phyloP scores from a whole-genome alignment of 1,139 yeast species.

The Candida glucosophila region DNA sequence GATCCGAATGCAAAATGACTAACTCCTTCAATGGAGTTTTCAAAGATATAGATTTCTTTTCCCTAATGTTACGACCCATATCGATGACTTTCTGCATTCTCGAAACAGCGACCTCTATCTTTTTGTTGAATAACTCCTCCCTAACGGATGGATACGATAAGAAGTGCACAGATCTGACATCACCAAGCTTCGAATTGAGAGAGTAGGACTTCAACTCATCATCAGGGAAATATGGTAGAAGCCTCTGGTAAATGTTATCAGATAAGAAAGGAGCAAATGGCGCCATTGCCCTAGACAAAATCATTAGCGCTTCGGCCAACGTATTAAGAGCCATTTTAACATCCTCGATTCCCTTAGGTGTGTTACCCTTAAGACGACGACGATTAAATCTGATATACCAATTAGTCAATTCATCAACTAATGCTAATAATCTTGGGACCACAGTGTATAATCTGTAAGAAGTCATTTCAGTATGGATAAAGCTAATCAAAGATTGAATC shows the following conservation, averaged over 20 bases:
- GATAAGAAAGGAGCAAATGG: slow-evolving; percentile 97
- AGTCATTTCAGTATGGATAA: slow-evolving; percentile 82
- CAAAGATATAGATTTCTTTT: slow-evolving; percentile 85
- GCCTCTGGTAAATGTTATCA: slow-evolving; percentile 77
- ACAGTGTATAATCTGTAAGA: slow-evolving; percentile 90
- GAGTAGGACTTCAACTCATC: slow-evolving; percentile 39
- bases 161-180: slow-evolving; percentile 85
- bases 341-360: slow-evolving; percentile 72
- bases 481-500: slow-evolving; percentile 78
- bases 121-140: slow-evolving; percentile 69
- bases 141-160: slow-evolving; percentile 83
- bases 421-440: slow-evolving; percentile 80
- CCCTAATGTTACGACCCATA: slow-evolving; percentile 92
- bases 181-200: slow-evolving; percentile 37
- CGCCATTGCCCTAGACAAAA: slow-evolving; percentile 92
- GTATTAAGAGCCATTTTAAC: slow-evolving; percentile 84
- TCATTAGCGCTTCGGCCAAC: slow-evolving; percentile 80
- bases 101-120: slow-evolving; percentile 73
- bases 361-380: slow-evolving; percentile 86
- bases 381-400: slow-evolving; percentile 99
- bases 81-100: slow-evolving; percentile 98
- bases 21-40: slow-evolving; percentile 91
- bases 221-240: slow-evolving; percentile 52
- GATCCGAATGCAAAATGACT: slow-evolving; percentile 77
- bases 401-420: slow-evolving; percentile 92